These are phyloP conservation scores for Chenopodium berlandieri DNA, from an alignment of 148 eudicot species.

Conservation along the genomic window DNA sequence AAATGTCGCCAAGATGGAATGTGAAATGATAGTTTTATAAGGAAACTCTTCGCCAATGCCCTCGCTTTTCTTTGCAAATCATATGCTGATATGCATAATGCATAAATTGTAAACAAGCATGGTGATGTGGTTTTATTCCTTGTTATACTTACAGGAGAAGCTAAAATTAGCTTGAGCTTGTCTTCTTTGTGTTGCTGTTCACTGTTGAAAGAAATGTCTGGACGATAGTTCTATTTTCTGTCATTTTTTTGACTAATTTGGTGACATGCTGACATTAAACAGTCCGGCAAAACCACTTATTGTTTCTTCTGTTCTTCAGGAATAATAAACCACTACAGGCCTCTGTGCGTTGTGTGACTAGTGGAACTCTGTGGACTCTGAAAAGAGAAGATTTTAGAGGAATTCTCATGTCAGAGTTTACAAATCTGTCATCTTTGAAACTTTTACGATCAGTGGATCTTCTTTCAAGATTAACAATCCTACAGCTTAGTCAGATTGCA, in stretches of 20 bases:
- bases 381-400: slow-evolving; percentile 98
- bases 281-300: slow-evolving; percentile 12
- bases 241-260: too few relatives aligned
- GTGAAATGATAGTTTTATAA: background rate
- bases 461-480: slow-evolving; percentile 82
- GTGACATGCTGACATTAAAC: background rate
- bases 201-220: background rate
- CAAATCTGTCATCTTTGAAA: slow-evolving; percentile 87
- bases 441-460: slow-evolving; percentile 91
- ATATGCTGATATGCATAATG: background rate
- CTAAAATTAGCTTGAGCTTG: background rate
- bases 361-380: slow-evolving; percentile 90
- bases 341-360: slow-evolving; percentile 85
- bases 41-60: background rate
- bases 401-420: slow-evolving; percentile 85
- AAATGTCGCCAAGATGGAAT: background rate
- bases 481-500: slow-evolving; percentile 95
- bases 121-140: background rate
- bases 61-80: too few relatives aligned
- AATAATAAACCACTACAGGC: slow-evolving; percentile 94
- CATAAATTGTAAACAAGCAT: background rate
- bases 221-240: background rate
- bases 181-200: background rate
- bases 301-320: slow-evolving; percentile 46
- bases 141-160: background rate